Conservation (phyloP, 805 yeast species). For the Kazachstania kunashirensis region DNA sequence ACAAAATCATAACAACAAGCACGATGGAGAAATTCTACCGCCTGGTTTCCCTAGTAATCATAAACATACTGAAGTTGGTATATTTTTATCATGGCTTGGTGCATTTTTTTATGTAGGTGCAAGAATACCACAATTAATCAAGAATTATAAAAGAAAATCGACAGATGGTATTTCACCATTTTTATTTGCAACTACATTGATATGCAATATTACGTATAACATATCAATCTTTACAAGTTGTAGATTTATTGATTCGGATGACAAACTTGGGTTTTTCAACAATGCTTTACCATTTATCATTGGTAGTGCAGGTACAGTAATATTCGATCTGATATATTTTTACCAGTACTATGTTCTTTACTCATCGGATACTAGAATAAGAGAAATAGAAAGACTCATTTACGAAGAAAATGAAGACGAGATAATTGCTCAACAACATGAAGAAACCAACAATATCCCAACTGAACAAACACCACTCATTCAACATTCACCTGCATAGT, state of each 20-base stretch:
- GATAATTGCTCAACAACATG: too few relatives aligned
- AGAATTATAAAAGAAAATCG: conserved; percentile 68
- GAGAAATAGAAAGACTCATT: conserved; percentile 21
- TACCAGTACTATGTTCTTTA: conserved; percentile 41
- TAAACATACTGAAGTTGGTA: conserved; percentile 30
- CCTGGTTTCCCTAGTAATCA: not conserved
- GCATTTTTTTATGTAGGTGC: conserved; percentile 67
- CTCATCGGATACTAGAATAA: conserved; percentile 22
- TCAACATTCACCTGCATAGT: too few relatives aligned
- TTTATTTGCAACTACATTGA: conserved; percentile 65
- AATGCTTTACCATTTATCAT: conserved; percentile 73
- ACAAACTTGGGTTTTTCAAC: conserved; percentile 40
- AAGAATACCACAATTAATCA: conserved; percentile 74
- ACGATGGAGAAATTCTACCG: not conserved
- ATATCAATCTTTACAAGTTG: conserved; percentile 62
- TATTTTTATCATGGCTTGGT: conserved; percentile 65
- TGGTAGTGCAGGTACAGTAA: conserved; percentile 78
- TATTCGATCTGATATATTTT: conserved; percentile 64
- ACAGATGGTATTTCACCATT: conserved; percentile 80
- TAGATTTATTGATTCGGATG: conserved; percentile 34
- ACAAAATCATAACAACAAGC: not conserved
- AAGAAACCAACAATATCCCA: too few relatives aligned
- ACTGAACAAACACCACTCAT: too few relatives aligned
- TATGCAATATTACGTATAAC: conserved; percentile 72
- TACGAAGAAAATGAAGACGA: not conserved